Evolutionary conservation across 768 basidiomycete genomes (phyloP), one percentile per base, ranked within the genome.

Genomic region (Lentinula aciculospora): DNA sequence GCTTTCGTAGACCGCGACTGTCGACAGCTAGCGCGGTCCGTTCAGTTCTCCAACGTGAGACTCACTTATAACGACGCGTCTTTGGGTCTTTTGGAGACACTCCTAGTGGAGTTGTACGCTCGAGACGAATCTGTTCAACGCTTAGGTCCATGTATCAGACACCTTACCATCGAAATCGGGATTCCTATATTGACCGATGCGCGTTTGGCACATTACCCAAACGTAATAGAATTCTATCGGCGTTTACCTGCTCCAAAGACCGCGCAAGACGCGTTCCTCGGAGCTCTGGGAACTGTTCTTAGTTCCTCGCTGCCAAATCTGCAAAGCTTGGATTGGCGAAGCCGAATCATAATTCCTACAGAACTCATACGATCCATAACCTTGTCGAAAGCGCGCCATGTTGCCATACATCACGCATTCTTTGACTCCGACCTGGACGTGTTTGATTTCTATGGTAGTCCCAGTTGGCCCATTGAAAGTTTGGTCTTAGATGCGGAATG

Each of bases 1-100:
- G 60, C 67, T 15, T 49, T 67, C 23, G 67, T 72, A 4, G 70
- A 71, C 47, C 58, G 61, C 1, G 70, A 70, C 44, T 65, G 65
- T 46, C 58, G 63, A 19, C 63, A 62, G 53, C 62, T 70, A 0
- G 66, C 69, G 1, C 62, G 64, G 6, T 61, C 67, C 13, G 59
- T 61, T 4, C 62, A 63, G 7, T 71, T 66, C 53, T 64, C 60
- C 31, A 53, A 61, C 15, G 57, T 69, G 25, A 45, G 55, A n/a
- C 36, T 69, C 9, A 62, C 68, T 27, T 59, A 62, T 29, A 56
- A 56, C 39, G 51, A 58, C 13, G 50, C 42, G 17, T 50, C 62
- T n/a, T 21, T 63, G 44, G 56, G 56, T 29, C 34, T 63, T 25
- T 21, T 64, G n/a, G 53, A 58, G 28, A 51, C 25, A 15, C 50